Base-by-base conservation (phyloP, 1,139 yeast genomes). In the Kazachstania sp. region DNA sequence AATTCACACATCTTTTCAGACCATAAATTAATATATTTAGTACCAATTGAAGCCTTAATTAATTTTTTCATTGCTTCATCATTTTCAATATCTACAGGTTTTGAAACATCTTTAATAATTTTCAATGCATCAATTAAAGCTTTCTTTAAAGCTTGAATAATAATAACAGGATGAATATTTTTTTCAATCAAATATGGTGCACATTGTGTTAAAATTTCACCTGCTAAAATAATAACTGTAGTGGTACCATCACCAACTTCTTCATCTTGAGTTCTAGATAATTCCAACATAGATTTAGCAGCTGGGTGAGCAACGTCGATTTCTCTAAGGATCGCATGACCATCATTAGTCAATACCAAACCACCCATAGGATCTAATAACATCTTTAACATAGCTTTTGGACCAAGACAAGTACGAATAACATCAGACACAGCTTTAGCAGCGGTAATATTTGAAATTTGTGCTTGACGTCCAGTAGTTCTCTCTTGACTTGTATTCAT, bases 161-260 rank as follows among this genome's bases (percentile, higher is more conserved):
- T 87, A 49, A 92, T 83, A 37, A 92, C 98, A 0, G 99, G 99
- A 68, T 92, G 99, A 58, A 92, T 88, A 64, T 88, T 86, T 67
- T 88, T 87, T 67, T 92, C 97, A 51, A 79, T 70, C 55, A 82
- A 78, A 66, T 88, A 88, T 45, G 96, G 97, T 68, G 85, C 88
- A 35, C 96, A 82, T 68, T 90, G 97, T 2, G 97, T 96, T 55
- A 92, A 74, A 52, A 92, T 87, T 66, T 92, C 99, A 51, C 98
- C 99, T 7, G 98, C 97, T 56, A 90, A 72, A 49, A 85, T 85
- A 61, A 92, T 90, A 48, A 92, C 98, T 8, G 96, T 84, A 35
- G 98, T 92, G 51, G 98, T 92, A 53, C 98, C 98, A 66, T 92
- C 98, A 46, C 98, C 98, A 52, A 92, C 97, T 71, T 94, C 98